These are phyloP conservation scores for Sugiyamaella grinbergsii DNA, from an alignment of 1,139 yeast species.

Conservation along the genomic window DNA sequence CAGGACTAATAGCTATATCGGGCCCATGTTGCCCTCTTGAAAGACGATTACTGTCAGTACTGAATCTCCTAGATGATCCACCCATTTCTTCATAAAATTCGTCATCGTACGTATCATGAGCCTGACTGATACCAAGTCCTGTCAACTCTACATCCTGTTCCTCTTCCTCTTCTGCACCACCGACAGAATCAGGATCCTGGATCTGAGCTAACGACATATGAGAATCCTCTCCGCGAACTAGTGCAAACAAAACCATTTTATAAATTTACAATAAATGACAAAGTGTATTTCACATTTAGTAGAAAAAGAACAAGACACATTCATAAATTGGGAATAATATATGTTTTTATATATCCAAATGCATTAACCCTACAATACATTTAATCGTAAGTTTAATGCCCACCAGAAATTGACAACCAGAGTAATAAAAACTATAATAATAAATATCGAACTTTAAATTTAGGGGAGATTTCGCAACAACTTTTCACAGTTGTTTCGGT, in stretches of 20 bases:
- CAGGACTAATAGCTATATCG: constrained; percentile 10
- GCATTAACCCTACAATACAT: constrained; percentile 4
- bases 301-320: neutral
- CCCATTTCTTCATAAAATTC: neutral
- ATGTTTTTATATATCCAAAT: constrained; percentile 8
- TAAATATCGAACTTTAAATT: no score
- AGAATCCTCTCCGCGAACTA: constrained; percentile 13
- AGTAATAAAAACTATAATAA: no score
- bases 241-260: constrained; percentile 11
- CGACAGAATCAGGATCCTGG: constrained; percentile 10
- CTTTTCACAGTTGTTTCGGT: no score
- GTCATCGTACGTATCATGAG: neutral
- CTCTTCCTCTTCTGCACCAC: neutral
- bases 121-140: constrained; percentile 10
- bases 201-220: constrained; percentile 9
- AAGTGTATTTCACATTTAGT: neutral
- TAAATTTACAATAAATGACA: neutral
- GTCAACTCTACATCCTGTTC: neutral
- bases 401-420: no score
- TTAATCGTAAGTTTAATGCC: constrained; percentile 7
- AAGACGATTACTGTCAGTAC: neutral
- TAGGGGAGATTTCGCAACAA: no score
- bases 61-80: neutral
- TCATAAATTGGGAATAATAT: neutral
- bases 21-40: neutral